A percentile compares a stretch with the other conserved stretches of the same genome.
Conservation (phyloP, 2,329 filamentous ascomycete species). For the Xylaria hypoxylon region DNA sequence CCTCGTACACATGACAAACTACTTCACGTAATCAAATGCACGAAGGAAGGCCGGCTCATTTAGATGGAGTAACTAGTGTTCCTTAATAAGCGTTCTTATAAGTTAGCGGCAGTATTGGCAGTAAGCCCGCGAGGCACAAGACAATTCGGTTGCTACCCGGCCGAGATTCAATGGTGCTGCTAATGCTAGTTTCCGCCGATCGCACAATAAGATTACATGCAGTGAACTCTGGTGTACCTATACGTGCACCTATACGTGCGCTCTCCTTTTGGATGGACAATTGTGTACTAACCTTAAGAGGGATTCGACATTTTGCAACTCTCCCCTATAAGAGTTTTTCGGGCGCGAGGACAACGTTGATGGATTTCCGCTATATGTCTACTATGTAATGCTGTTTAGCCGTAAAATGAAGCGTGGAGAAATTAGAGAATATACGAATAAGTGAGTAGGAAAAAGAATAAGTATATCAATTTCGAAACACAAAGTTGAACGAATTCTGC, state of each 20-base stretch:
- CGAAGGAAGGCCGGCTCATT: constrained; percentile 24
- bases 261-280: no score
- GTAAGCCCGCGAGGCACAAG: constrained; percentile 30
- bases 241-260: no score
- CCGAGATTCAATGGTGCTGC: constrained; percentile 34
- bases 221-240: constrained; percentile 14
- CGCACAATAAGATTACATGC: constrained; percentile 35
- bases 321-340: neutral
- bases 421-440: neutral
- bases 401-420: neutral
- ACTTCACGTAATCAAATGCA: constrained; percentile 23
- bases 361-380: constrained; percentile 9
- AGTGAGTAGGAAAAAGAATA: neutral
- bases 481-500: constrained; percentile 8
- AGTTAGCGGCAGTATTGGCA: neutral
- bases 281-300: neutral
- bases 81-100: constrained; percentile 26
- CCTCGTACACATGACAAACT: constrained; percentile 25
- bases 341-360: neutral
- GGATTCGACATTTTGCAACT: constrained; percentile 26
- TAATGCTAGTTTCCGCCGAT: constrained; percentile 42
- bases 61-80: constrained; percentile 25
- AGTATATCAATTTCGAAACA: neutral
- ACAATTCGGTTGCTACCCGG: constrained; percentile 40
- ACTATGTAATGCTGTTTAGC: neutral